Evolutionary conservation across 371 early-diverging fungal genomes (phyloP), one percentile per base, ranked within the genome.

Genomic region (Parasitella parasitica): DNA sequence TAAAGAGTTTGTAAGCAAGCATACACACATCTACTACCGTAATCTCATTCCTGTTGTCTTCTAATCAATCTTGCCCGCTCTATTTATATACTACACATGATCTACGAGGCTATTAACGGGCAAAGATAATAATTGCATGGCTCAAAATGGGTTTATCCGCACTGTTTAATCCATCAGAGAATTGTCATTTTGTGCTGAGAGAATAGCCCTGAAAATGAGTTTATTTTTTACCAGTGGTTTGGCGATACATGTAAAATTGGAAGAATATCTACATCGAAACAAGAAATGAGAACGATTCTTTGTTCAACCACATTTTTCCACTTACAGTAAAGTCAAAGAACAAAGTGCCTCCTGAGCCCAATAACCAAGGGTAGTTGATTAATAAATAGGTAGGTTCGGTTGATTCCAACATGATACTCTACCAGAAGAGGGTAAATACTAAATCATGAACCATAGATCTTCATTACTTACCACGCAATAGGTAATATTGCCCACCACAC

Each of bases 401-500:
- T 24, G 90, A 90, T 55, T 84, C 74, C n/a, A 83, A 66, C 41
- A 91, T 53, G 39, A 91, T 86, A 15, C 90, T 87, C 84, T 83
- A 67, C 9, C 61, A 27, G 8, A 12, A 13, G 50, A 32, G 18
- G 36, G 28, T 20, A 37, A 35, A 28, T 22, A 11, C 22, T 22
- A 20, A 4, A 52, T 37, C 18, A 38, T 18, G 1, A 13, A 39
- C 24, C 20, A 30, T 6, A 30, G 11, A 32, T 6, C 32, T n/a
- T n/a, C n/a, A n/a, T n/a, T n/a, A 54, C 71, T 74, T 77, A 78
- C 82, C 63, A 77, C 36, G 41, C 77, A 78, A 55, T 73, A 94
- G 4, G 93, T 87, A 6, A 89, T 54, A 76, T 95, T 95, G 34
- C 93, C 94, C 16, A 89, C 61, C n/a, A 92, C 86, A 41, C 93